Base-by-base conservation (phyloP, 352 stramenopile genomes). In the Phytophthora aleatoria region DNA sequence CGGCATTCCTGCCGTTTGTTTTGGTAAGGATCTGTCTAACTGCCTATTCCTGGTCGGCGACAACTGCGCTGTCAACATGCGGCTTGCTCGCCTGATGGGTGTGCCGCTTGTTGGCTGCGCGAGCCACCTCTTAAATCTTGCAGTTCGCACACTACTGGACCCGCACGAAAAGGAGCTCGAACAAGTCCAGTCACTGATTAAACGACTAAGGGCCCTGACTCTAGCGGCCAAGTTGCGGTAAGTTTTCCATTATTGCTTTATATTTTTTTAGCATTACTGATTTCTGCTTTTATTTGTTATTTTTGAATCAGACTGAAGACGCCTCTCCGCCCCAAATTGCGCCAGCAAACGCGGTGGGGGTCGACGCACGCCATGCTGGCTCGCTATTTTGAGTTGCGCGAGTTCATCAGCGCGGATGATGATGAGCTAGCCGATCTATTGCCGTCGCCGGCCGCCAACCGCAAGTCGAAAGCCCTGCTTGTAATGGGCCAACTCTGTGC, bases 121-220 rank as follows among this genome's bases (percentile, higher is more conserved):
- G 0, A 60, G 50, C 28, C 50, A 67, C 31, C 50, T 0, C 20
- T 38, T 57, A 0, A 64, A 67, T 7, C 28, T 67, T 11, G 59
- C 38, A 0, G 36, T 58, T 1, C 43, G 45, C 2, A 16, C 0
- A 0, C 39, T 61, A 27, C 33, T 61, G 33, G 59, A 49, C 0
- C 59, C 59, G 0, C 36, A 57, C 10, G 36, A 67, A 15, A 28
- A 42, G 2, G 44, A 57, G 0, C 26, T 57, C 6, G 44, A 61
- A 20, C 35, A 45, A 48, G 44, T 61, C 2, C 51, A 67, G 35
- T 39, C 35, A 16, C 28, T 61, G 3, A 57, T 67, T 36, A 57
- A 51, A 27, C 31, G 36, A 1, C 7, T 43, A 12, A 5, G 38
- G 4, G 61, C 59, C 5, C 3, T 43, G 3, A 43, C 12, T 8